Evolutionary conservation across 768 basidiomycete genomes (phyloP), one percentile per base, ranked within the genome.

Genomic region (Tulasnella calospora): DNA sequence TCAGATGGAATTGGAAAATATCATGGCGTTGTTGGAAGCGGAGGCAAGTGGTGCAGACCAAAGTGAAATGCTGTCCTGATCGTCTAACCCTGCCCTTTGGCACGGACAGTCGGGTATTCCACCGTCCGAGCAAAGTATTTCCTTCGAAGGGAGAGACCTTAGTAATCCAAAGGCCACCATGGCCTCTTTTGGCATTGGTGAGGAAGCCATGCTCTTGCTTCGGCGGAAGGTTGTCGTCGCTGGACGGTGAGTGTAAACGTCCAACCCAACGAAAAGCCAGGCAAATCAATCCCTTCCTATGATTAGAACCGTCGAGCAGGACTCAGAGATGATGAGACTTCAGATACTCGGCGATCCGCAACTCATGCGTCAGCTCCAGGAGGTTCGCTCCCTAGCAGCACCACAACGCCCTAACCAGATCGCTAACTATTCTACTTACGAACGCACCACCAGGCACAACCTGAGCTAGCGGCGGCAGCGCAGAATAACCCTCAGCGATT

Each of bases 1-100:
- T 1, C 88, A 88, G 75, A 96, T 98, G 93, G 91, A 94, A 84
- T 89, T 99, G 38, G 93, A 94, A 86, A 93, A 96, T 83, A 91
- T 98, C 47, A 92, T 92, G 89, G 97, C 94, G 17, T 87, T 98
- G 76, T 87, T 98, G n/a, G 95, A 98, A 85, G 96, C 92, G 0
- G 96, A 98, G 90, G 97, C 95, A 83, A 83, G 91, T 83, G n/a
- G 61, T 74, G 41, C 55, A 67, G 61, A 35, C 61, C 61, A 67
- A 35, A 67, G 61, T 67, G 19, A 67, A 67, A 67, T 17, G 27
- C 13, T 67, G 30, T 67, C 10, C 73, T 74, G 27, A 67, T 12
- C 9, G n/a, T n/a, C 27, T 33, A 67, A 35, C 61, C 27, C 30
- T 35, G n/a, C 23, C 71, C 55, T 71, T 30, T 73, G 30, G 44